Conservation (phyloP, 768 basidiomycete species). For the Pulveroboletus ravenelii region DNA sequence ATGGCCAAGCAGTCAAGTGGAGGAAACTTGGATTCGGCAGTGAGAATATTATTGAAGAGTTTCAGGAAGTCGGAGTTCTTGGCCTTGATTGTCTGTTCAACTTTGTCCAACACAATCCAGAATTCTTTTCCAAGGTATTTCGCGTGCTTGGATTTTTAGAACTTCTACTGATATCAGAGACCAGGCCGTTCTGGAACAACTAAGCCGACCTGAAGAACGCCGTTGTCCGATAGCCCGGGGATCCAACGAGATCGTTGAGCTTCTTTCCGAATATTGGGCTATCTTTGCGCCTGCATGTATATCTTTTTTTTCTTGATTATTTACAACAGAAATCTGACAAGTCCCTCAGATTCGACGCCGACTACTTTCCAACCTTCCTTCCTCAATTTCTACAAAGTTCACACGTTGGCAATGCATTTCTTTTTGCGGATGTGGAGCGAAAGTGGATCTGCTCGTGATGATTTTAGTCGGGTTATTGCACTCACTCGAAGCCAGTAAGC, state of each 20-base stretch:
- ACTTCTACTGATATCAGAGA: constrained; percentile 6
- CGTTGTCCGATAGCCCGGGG: constrained; percentile 80
- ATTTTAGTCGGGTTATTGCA: constrained; percentile 74
- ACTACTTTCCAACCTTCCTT: constrained; percentile 85
- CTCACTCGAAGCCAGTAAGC: constrained; percentile 83
- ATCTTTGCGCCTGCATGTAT: constrained; percentile 82
- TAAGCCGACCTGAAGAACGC: constrained; percentile 65
- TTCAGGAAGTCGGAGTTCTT: constrained; percentile 70
- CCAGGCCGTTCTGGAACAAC: constrained; percentile 77
- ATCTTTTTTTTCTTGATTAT: constrained; percentile 23
- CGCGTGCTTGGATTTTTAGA: background rate
- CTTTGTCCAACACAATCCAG: constrained; percentile 65
- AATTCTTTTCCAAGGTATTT: constrained; percentile 67
- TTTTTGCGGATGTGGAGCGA: constrained; percentile 94
- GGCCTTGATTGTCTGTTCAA: constrained; percentile 80
- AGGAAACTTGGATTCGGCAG: constrained; percentile 70
- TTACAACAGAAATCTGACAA: constrained; percentile 1
- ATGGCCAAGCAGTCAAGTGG: constrained; percentile 61
- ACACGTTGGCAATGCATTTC: constrained; percentile 76
- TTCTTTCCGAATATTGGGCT: constrained; percentile 80
- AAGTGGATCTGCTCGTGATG: constrained; percentile 68
- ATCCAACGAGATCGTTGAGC: constrained; percentile 81
- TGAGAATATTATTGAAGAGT: constrained; percentile 73
- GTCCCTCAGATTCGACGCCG: constrained; percentile 58
- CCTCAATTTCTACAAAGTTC: constrained; percentile 77